Evolutionary conservation across 169 alveolate genomes (phyloP).

Genomic region (Plasmodium billcollinsi): DNA sequence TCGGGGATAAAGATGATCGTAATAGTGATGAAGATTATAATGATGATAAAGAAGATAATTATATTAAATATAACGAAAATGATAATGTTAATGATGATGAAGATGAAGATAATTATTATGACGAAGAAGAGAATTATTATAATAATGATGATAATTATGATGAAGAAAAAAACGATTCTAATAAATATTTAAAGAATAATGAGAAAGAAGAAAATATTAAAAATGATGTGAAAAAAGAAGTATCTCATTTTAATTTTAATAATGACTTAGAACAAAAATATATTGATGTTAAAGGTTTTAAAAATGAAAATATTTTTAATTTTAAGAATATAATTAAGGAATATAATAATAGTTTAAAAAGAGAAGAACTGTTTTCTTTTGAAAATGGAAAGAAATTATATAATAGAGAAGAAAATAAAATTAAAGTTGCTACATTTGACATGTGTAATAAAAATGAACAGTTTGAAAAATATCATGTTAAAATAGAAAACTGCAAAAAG

Average conservation of each 20-base stretch:
- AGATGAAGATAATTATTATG: conserved; percentile 12
- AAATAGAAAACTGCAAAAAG: not conserved
- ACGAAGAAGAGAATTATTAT: conserved; percentile 8
- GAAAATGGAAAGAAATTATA: conserved; percentile 10
- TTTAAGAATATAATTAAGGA: not conserved
- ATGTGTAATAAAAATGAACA: not conserved
- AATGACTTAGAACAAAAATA: not conserved
- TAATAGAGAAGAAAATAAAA: conserved; percentile 17
- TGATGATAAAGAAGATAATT: conserved; percentile 1
- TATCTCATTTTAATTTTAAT: not conserved
- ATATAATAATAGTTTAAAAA: conserved; percentile 6
- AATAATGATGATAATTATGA: not conserved
- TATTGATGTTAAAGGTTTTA: conserved; percentile 1
- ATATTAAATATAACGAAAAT: not conserved
- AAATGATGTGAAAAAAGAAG: not conserved
- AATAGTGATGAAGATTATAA: conserved; percentile 15
- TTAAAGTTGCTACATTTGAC: not conserved
- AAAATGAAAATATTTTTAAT: not conserved
- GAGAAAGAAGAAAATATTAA: not conserved
- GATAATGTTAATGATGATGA: conserved; percentile 24
- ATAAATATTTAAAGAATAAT: not conserved
- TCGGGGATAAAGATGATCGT: not conserved
- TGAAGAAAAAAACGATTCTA: conserved; percentile 1
- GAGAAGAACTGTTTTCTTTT: conserved; percentile 27
- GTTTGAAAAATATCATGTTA: conserved; percentile 27